Evolutionary conservation across 176 grass and related monocot genomes (phyloP).

Genomic region (Bothriochloa decipiens): DNA sequence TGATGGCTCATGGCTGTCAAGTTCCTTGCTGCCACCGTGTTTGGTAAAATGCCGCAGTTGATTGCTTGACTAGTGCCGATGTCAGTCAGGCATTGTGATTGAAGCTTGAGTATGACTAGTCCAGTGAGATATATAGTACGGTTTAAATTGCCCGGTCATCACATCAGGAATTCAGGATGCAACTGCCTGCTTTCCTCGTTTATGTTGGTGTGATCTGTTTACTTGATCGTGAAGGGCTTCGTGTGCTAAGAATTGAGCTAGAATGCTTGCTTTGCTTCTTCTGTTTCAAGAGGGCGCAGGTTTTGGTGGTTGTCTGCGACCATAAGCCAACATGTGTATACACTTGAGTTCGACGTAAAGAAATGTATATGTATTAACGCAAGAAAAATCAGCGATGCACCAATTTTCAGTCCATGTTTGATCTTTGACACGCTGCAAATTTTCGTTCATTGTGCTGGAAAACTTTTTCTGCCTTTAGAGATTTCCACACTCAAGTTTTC

Average conservation of each 20-base stretch:
- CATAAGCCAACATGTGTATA: not conserved
- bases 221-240: not conserved
- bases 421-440: not conserved
- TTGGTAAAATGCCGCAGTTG: constrained; percentile 32
- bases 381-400: not conserved
- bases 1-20: not conserved
- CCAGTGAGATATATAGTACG: not conserved
- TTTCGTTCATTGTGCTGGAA: not conserved
- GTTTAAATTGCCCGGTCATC: not conserved
- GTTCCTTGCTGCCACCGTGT: constrained; percentile 1
- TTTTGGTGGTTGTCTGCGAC: not conserved
- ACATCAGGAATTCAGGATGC: not conserved
- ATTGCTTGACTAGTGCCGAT: not conserved
- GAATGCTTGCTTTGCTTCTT: not conserved
- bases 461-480: too few relatives aligned
- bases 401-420: not conserved
- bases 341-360: not conserved
- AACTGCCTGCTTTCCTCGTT: not conserved
- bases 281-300: not conserved
- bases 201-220: constrained; percentile 5
- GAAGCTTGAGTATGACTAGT: not conserved
- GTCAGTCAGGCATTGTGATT: not conserved
- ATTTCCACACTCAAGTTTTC: not conserved
- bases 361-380: not conserved
- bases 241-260: not conserved